Evolutionary conservation across 2,329 filamentous ascomycete genomes (phyloP), one percentile per base, ranked within the genome.

Genomic region (Colletotrichum tofieldiae): DNA sequence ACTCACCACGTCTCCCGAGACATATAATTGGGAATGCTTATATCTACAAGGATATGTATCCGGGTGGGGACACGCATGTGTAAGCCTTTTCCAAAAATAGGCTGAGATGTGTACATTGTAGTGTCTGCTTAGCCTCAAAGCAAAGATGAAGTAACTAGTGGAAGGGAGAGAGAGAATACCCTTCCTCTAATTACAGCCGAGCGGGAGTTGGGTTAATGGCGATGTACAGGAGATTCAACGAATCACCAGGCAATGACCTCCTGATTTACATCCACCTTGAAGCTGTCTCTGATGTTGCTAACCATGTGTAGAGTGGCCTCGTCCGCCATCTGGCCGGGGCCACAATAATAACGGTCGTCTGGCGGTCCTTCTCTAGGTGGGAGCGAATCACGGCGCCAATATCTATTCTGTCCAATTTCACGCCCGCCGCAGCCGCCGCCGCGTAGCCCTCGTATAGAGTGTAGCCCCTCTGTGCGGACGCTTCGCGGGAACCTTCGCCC

Each of bases 261-360:
- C 56, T 78, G 76, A 18, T 77, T 58, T 6, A 80, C 47, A 26
- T 80, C 74, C 54, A 77, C 73, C 32, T 3, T 65, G 65, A 32
- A 74, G 45, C 67, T 74, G n/a, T 64, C 76, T 12, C 56, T 71
- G 0, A 39, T 43, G 0, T 43, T 70, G 56, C 65, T 73, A 12
- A 76, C 74, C n/a, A 79, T 75, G 43, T 74, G 67, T 18, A 75
- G 67, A 1, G 78, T 72, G 2, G 78, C 76, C 26, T 80, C 74
- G 61, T 80, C 78, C 2, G 80, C 77, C 78, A 81, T 80, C 1
- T 73, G 70, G 0, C 76, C 69, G 9, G 79, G 77, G 8, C 80
- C 80, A 52, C 78, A 81, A 81, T 76, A 4, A 68, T 32, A 2
- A 68, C 58, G 16, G 65, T 47, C 2, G 65, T 68, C 9, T 35